phyloP scores from a whole-genome alignment of 257 asterid species.

The Oldenlandia corymbosa region DNA sequence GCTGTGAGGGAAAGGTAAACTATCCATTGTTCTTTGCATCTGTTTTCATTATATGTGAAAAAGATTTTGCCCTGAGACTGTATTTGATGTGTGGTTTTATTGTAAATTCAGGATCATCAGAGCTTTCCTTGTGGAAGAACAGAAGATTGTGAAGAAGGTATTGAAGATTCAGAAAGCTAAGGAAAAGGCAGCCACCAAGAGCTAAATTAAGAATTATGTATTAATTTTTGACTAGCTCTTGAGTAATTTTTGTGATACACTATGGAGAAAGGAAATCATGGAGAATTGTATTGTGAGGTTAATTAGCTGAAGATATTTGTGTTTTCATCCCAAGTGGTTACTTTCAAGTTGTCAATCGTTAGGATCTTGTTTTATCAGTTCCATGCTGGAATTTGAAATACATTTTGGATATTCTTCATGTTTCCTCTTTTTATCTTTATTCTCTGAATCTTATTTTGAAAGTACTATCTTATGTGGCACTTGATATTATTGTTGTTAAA shows the following conservation, averaged over 20 bases:
- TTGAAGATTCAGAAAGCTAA: slow-evolving; percentile 77
- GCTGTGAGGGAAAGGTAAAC: slow-evolving; percentile 77
- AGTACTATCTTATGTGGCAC: too few species aligned
- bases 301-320: slow-evolving; percentile 6
- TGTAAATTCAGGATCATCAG: slow-evolving; percentile 47
- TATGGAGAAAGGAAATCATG: slow-evolving; percentile 3
- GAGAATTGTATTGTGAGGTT: slow-evolving; percentile 24
- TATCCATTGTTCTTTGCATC: too few species aligned
- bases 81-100: not conserved
- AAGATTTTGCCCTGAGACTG: not conserved
- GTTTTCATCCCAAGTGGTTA: not conserved
- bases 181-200: slow-evolving; percentile 59
- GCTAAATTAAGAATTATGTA: slow-evolving; percentile 28
- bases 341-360: slow-evolving; percentile 9
- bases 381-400: not conserved
- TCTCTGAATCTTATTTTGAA: too few species aligned
- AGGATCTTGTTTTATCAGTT: slow-evolving; percentile 12
- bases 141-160: slow-evolving; percentile 78
- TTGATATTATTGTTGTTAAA: too few species aligned
- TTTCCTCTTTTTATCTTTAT: too few species aligned
- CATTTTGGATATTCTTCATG: slow-evolving; percentile 1
- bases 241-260: slow-evolving; percentile 26
- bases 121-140: slow-evolving; percentile 75
- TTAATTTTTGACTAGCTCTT: slow-evolving; percentile 5
- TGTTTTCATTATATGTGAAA: not conserved